These are phyloP conservation scores for Cymodocea nodosa DNA, from an alignment of 116 monocot species.

Conservation along the genomic window DNA sequence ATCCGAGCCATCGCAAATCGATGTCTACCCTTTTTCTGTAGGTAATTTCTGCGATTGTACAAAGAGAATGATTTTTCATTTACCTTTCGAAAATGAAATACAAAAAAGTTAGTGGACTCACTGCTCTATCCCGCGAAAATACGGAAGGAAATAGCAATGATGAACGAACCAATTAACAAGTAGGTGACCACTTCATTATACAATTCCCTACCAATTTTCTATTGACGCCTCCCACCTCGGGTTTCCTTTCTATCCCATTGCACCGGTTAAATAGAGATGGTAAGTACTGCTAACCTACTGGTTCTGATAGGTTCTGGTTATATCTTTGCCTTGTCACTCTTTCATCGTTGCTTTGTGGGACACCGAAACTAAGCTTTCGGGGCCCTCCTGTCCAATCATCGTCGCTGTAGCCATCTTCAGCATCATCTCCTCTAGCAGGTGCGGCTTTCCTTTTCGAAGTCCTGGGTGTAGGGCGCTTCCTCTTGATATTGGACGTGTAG, in stretches of 20 bases:
- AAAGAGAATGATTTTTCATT: conserved; percentile 3
- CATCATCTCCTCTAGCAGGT: conserved; percentile 12
- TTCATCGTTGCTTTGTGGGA: conserved; percentile 14
- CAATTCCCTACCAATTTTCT: conserved; percentile 2
- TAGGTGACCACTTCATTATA: not conserved
- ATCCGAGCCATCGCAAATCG: too few species aligned
- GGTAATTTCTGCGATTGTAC: not conserved
- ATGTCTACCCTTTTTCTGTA: too few species aligned
- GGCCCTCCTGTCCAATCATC: conserved; percentile 67
- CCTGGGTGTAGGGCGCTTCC: conserved; percentile 65
- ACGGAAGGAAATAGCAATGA: not conserved
- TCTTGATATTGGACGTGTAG: conserved; percentile 45
- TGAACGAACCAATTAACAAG: not conserved
- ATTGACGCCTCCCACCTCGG: not conserved
- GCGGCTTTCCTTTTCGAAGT: conserved; percentile 22
- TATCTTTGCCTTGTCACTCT: conserved; percentile 46
- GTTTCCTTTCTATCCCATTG: not conserved
- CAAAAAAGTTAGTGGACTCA: not conserved
- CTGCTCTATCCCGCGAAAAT: not conserved
- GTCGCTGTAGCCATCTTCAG: conserved; percentile 30
- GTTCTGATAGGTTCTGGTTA: not conserved
- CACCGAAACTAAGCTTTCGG: conserved; percentile 43
- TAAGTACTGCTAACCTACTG: conserved; percentile 10
- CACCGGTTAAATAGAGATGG: conserved; percentile 12
- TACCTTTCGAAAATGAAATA: not conserved